Evolutionary conservation across 2,329 filamentous ascomycete species (phyloP), one percentile per base, ranked within the genome.

Genomic region (Capronia epimyces): DNA sequence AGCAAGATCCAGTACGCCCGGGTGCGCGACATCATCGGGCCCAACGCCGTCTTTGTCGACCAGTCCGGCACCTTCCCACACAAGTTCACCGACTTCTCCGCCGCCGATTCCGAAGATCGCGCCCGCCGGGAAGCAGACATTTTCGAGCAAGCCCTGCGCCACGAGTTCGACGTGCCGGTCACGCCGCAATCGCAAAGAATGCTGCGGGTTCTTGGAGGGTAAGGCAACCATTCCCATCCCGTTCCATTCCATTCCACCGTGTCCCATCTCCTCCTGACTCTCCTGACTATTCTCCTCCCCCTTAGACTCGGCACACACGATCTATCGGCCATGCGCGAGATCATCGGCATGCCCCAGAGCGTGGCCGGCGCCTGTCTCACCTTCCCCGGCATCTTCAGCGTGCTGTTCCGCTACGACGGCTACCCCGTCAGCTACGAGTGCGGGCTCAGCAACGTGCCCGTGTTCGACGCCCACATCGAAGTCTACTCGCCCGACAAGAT

Each of bases 391-490:
- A 67, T 71, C 48, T 71, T 53, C 36, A 65, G 59, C 47, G 65
- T 58, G 4, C 29, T 65, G 13, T 63, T 67, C 37, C 57, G 63
- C 37, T 67, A 65, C 44, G 52, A 58, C 5, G 51, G 57, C 2
- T 82, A 80, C 53, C 63, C 74, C 1, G 75, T 79, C 1, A 71
- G 70, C 0, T 82, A 81, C 60, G 79, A 83, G 55, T 75, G 72
- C 1, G 79, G 79, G 0, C 66, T 81, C 34, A 70, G 76, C 57
- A 56, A 62, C 1, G 70, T 83, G 1, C 75, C 78, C 0, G 74
- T 96, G 1, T 93, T 96, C 61, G 88, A 95, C 56, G 87, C 79
- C 57, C 81, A 87, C 56, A 86, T 95, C 39, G 86, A 91, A 65
- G 67, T 82, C 0, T 82, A 77, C 59, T 70, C 71, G 0, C 60